Evolutionary conservation across 2,329 filamentous ascomycete genomes (phyloP).

Genomic region (Calonectria leucothoes): DNA sequence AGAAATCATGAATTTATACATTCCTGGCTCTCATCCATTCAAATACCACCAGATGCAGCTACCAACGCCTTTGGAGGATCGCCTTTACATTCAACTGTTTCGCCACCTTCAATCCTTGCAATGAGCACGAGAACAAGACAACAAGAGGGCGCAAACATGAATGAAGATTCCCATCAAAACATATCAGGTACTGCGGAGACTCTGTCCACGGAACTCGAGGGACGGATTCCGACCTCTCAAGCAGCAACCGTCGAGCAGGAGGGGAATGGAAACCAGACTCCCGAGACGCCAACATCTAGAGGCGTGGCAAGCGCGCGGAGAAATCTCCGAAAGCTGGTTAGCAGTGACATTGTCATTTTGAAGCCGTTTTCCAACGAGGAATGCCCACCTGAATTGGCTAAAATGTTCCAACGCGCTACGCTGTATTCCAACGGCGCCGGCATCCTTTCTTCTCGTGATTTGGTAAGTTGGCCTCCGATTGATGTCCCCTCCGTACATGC

Average conservation of each 20-base stretch:
- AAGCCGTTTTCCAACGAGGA: neutral
- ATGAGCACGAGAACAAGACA: neutral
- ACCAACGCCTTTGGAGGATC: neutral
- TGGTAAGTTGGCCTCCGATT: too few species aligned
- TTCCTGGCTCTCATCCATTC: neutral
- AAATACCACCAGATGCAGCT: neutral
- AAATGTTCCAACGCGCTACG: too few species aligned
- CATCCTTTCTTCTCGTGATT: too few species aligned
- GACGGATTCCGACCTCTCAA: neutral
- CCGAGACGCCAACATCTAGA: neutral
- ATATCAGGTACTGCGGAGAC: neutral
- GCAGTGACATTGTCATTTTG: neutral
- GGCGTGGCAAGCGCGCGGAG: neutral
- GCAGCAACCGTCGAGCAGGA: neutral
- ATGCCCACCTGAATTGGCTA: neutral
- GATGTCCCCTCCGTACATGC: too few species aligned
- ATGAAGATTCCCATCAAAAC: neutral
- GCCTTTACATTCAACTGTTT: neutral
- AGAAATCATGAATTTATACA: neutral
- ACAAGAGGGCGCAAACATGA: neutral
- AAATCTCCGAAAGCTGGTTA: neutral
- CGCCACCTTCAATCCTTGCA: neutral
- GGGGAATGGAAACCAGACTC: neutral
- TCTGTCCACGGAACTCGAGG: neutral
- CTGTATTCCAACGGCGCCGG: too few species aligned